A percentile compares a stretch with the other conserved stretches of the same genome.
These are phyloP conservation scores for Hypoxylon lienhwacheense DNA, from an alignment of 495 filamentous ascomycete species.

Conservation along the genomic window DNA sequence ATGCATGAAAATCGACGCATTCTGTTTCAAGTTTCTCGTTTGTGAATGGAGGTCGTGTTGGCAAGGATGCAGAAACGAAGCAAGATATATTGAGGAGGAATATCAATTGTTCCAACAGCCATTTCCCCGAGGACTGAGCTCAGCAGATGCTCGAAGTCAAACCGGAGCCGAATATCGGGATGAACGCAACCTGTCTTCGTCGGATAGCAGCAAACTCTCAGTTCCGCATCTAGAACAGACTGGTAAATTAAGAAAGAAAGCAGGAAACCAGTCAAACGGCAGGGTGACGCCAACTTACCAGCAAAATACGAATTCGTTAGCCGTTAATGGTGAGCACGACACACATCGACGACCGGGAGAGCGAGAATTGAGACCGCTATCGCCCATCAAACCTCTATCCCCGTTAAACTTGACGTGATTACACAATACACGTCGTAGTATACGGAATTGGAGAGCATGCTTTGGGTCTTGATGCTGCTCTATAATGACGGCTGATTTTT, in stretches of 20 bases:
- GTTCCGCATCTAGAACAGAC: constrained; percentile 33
- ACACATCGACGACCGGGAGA: constrained; percentile 43
- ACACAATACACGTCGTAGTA: background rate
- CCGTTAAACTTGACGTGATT: constrained; percentile 59
- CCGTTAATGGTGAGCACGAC: constrained; percentile 46
- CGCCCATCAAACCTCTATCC: constrained; percentile 70
- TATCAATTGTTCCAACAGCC: constrained; percentile 62
- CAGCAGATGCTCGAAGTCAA: constrained; percentile 13
- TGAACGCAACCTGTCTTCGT: constrained; percentile 66
- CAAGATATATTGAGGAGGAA: constrained; percentile 73
- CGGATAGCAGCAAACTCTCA: constrained; percentile 60
- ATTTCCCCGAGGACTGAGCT: constrained; percentile 40
- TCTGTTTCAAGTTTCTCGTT: constrained; percentile 88
- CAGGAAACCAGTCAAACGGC: constrained; percentile 34
- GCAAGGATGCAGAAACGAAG: constrained; percentile 93
- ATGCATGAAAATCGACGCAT: constrained; percentile 86
- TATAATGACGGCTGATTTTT: constrained; percentile 31
- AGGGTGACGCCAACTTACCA: constrained; percentile 41
- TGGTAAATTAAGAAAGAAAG: constrained; percentile 46
- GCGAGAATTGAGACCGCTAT: constrained; percentile 57
- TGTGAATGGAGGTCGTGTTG: constrained; percentile 92
- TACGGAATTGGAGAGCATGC: constrained; percentile 11
- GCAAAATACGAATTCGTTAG: constrained; percentile 47
- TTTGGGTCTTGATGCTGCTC: constrained; percentile 11
- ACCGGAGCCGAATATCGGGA: constrained; percentile 42